Evolutionary conservation across 805 yeast species (phyloP), one percentile per base, ranked within the genome.

Genomic region (Lipomyces yamanashiensis): DNA sequence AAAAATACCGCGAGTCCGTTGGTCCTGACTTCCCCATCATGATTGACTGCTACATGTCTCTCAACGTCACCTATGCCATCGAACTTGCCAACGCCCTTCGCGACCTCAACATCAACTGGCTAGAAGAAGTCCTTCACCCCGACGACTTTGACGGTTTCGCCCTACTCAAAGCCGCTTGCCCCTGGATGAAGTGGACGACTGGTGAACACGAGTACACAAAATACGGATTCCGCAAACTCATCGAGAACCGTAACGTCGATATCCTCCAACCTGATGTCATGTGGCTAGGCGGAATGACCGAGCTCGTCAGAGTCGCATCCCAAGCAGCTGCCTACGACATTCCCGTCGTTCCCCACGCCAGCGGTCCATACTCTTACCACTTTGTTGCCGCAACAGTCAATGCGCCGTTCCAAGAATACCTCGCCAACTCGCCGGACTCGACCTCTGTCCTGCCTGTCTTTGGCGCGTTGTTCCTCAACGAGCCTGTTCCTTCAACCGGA

Each of bases 281-380:
- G 84, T 81, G 84, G 84, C 82, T 80, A 64, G 84, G 84, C 57
- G 84, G 84, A 51, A 70, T 81, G 76, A 80, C 84, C 19, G 84
- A 81, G 73, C 72, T 81, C 40, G 72, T 81, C 58, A 77, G 79
- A 66, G 74, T 81, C 56, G 78, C 82, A 48, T 79, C 78, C 17
- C 84, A 81, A 70, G 84, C 84, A 34, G 82, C 82, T 54, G 84
- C 84, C 19, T 81, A 81, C 67, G 84, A 81, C 66, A 79, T 81
- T 56, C 85, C 84, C 34, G 82, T 81, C 52, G 84, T 81, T 60
- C 84, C 84, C 41, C 84, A 81, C 67, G 84, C 84, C 40, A 78
- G 82, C n/a, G 84, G 84, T 62, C 82, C 84, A 47, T 81, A 81
- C 72, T 80, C 83, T 4, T 81, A 81, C 72, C 84, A 81, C 70